Conservation (phyloP, 257 asterid genomes). For the Thymus quinquecostatus region DNA sequence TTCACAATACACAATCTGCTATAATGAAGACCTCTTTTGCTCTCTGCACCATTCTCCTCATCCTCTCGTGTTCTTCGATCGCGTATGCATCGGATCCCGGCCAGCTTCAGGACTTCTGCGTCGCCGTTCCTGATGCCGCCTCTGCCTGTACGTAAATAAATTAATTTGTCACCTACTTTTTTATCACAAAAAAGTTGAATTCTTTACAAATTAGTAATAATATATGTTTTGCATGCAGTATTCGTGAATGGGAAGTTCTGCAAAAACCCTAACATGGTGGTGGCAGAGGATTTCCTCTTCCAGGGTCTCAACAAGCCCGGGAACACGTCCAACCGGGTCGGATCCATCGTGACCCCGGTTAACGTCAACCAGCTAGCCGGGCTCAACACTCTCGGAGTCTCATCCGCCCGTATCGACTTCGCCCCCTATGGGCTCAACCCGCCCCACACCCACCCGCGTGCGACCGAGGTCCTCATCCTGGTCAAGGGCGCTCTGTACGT, state of each 20-base stretch:
- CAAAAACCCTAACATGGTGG: constrained; percentile 31
- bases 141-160: too few species aligned
- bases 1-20: too few species aligned
- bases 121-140: too few species aligned
- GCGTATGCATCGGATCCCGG: too few species aligned
- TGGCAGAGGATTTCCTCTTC: constrained; percentile 12
- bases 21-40: too few species aligned
- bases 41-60: too few species aligned
- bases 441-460: constrained; percentile 44
- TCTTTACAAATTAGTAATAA: too few species aligned
- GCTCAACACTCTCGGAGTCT: constrained; percentile 41
- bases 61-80: too few species aligned
- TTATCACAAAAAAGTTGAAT: too few species aligned
- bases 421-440: constrained; percentile 36
- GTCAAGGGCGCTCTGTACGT: constrained; percentile 33
- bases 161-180: too few species aligned
- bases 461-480: constrained; percentile 24
- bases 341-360: constrained; percentile 15
- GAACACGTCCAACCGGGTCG: background rate
- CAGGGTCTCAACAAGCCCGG: constrained; percentile 25
- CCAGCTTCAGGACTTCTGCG: too few species aligned
- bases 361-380: constrained; percentile 29
- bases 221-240: constrained; percentile 15
- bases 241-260: constrained; percentile 36
- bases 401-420: constrained; percentile 33